Evolutionary conservation across 2,329 filamentous ascomycete species (phyloP), one percentile per base, ranked within the genome.

Genomic region (Fusarium newnesense): DNA sequence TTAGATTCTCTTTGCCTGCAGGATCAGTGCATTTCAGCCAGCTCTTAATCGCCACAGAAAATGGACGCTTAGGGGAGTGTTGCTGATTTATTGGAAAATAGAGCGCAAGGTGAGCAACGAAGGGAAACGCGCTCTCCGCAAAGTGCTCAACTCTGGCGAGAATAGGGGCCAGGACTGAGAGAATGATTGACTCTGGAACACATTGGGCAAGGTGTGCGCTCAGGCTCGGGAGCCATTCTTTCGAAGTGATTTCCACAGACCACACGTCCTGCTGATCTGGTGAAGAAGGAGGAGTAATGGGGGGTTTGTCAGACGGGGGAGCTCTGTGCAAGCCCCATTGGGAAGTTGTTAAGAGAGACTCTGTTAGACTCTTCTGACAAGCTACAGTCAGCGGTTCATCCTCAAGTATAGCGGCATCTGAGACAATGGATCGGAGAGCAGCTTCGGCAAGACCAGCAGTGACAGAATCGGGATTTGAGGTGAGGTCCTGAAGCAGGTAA

Each of bases 81-180:
- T 91, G 87, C 43, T 87, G 86, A 34, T 92, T 87, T n/a, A 88
- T 82, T 76, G 96, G 92, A 44, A 89, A 88, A 3, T 91, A 84
- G 2, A 99, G 86, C 21, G 95, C 90, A 46, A 97, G 85, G 81
- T 99, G 97, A 7, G 97, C 85, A 60, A 98, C 88, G 73, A 94
- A 97, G 1, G 95, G 95, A 56, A 98, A 92, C 0, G 94, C 86
- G 46, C 91, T 88, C 68, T 91, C 88, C 1, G 95, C 92, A 78
- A 98, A 91, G 1, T 89, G 88, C 44, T 89, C 87, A 32, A 96
- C 89, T 18, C 87, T 86, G 18, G 85, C 81, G 9, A 98, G 84
- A 43, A 96, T 87, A 9, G 89, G 88, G 4, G 88, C 85, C 30
- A 98, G 82, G 5, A 92, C 88, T 16, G 88, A 88, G 44, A 98